Evolutionary conservation across 331 rosid genomes (phyloP), one percentile per base, ranked within the genome.

Genomic region (Rosa hybrid): DNA sequence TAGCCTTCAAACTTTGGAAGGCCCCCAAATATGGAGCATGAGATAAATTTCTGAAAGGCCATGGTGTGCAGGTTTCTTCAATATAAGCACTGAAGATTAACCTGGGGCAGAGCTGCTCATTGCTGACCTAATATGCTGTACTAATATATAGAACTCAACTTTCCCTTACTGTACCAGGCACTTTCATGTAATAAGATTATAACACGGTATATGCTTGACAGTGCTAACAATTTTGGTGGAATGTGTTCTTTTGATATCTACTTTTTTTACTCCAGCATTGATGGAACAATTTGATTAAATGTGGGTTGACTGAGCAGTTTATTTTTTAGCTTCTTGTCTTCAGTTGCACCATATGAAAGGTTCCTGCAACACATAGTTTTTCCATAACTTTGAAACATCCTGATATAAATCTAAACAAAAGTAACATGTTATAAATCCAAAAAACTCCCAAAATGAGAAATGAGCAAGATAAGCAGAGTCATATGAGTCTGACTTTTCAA

Each of bases 1-100:
- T 91, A 54, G 98, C 99, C 77, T 96, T 96, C 86, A 96, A 93
- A 90, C 90, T 96, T 23, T 96, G 99, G 97, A 96, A 93, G 87
- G 97, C 97, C 79, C 98, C 99, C 68, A 93, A 96, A 78, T 96
- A 96, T 76, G 99, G 98, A 86, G 99, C 99, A 42, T 96, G 82
- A 93, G 74, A 16, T 51, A 10, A 23, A 38, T 41, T 8, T 27
- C n/a, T 23, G 34, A 69, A 18, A 16, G 25, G 5, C 9, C 70
- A 64, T 30, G 34, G 51, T 49, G 50, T 7, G 13, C 23, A 1
- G 20, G 18, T 41, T 54, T 51, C 38, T 30, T 50, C 34, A 6
- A 65, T 30, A 11, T 23, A 13, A 63, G 23, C 39, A 67, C 12
- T 2, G 45, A 12, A 74, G 46, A 18, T 12, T 14, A 57, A 53